Evolutionary conservation across 805 yeast genomes (phyloP), one percentile per base, ranked within the genome.

Genomic region (Candida stauntonica): DNA sequence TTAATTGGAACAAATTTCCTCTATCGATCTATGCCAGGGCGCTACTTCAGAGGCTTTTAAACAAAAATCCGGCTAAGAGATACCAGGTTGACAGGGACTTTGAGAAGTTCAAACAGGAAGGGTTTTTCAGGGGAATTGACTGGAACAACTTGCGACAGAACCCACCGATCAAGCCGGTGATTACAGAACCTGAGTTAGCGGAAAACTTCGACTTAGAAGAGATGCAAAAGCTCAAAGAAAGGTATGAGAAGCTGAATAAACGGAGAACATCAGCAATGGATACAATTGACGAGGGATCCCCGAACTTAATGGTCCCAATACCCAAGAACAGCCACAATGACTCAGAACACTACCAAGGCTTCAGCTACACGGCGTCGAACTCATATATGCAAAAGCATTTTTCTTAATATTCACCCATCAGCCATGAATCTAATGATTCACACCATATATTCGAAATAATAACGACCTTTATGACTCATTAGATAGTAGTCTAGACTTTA

Each of bases 141-240:
- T 87, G 96, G 95, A 57, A 63, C 7, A 56, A 60, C 34, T 51
- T 87, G 26, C 50, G 62, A 21, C 58, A 57, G 0, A 55, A 63
- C 31, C 94, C 95, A 2, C 96, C 96, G 1, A 77, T 88, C 19
- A 61, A 77, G 7, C 96, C 96, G 1, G 58, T 81, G 5, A 72
- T 84, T 24, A 79, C 89, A 0, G 77, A 86, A 48, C 86, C 89
- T 17, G 81, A 69, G 33, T 57, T 81, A 41, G 95, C 95, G 0
- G 93, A 84, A 52, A 87, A 87, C 56, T 87, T 87, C 54, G 85
- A 86, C 45, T 63, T 70, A 8, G 85, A 77, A 45, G 86, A 17
- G 30, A 35, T 12, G 19, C 7, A 20, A 12, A 21, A 20, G 23
- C 17, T 21, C 7, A 21, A 21, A 11, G 24, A 21, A 21, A 7